These are phyloP conservation scores for Ailanthus altissimus DNA, from an alignment of 345 rosid genomes.

Conservation along the genomic window DNA sequence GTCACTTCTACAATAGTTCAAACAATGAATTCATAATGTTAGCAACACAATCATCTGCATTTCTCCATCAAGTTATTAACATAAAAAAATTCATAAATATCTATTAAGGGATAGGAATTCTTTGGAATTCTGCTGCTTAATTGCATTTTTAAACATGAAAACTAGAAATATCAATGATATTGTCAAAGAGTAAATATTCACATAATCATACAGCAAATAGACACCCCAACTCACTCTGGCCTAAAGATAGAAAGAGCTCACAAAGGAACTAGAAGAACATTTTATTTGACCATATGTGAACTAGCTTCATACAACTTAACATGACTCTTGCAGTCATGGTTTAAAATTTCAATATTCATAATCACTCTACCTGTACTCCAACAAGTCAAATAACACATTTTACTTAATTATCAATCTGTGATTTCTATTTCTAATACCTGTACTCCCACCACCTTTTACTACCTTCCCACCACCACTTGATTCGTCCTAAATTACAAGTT, in stretches of 20 bases:
- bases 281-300: not conserved
- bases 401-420: not conserved
- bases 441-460: not conserved
- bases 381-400: not conserved
- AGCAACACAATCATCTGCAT: constrained; percentile 12
- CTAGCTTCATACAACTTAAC: not conserved
- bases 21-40: constrained; percentile 7
- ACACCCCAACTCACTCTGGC: not conserved
- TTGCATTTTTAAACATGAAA: not conserved
- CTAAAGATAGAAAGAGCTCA: not conserved
- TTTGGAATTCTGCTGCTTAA: not conserved
- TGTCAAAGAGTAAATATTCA: not conserved
- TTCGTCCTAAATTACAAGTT: not conserved
- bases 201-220: not conserved
- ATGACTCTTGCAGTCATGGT: not conserved
- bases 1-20: constrained; percentile 37
- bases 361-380: no score
- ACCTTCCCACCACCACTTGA: not conserved
- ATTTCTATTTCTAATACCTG: not conserved
- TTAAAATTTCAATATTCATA: not conserved
- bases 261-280: not conserved
- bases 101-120: not conserved
- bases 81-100: not conserved
- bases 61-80: not conserved
- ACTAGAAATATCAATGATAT: not conserved